Conservation (phyloP, 768 basidiomycete species). For the Suillus subalutaceus region DNA sequence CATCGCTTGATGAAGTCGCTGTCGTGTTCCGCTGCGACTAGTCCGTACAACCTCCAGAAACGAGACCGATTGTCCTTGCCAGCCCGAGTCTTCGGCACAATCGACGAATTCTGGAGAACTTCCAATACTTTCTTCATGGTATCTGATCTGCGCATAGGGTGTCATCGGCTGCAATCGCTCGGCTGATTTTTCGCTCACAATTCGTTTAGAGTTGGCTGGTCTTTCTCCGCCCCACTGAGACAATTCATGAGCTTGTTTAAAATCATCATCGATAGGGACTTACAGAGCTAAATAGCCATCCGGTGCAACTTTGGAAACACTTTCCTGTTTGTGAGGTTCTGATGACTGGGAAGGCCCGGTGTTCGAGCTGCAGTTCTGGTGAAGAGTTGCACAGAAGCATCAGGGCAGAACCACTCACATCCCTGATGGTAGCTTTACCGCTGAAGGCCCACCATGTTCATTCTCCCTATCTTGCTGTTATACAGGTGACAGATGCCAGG, state of each 20-base stretch:
- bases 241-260: background rate
- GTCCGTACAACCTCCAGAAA: constrained; percentile 17
- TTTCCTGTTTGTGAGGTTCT: background rate
- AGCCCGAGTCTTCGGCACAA: background rate
- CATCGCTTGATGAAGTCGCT: constrained; percentile 19
- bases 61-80: constrained; percentile 1
- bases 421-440: background rate
- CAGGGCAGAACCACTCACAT: background rate
- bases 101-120: background rate
- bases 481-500: background rate
- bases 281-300: background rate
- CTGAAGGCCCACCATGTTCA: background rate
- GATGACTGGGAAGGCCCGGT: background rate
- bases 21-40: constrained; percentile 20
- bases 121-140: background rate
- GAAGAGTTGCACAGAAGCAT: background rate
- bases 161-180: background rate
- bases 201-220: background rate
- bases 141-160: background rate
- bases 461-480: background rate
- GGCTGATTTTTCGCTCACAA: background rate
- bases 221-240: background rate
- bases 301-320: background rate
- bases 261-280: background rate
- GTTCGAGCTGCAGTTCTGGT: background rate